phyloP scores from a whole-genome alignment of 2,329 filamentous ascomycete species.

The Ceratocystis cacaofunesta region DNA sequence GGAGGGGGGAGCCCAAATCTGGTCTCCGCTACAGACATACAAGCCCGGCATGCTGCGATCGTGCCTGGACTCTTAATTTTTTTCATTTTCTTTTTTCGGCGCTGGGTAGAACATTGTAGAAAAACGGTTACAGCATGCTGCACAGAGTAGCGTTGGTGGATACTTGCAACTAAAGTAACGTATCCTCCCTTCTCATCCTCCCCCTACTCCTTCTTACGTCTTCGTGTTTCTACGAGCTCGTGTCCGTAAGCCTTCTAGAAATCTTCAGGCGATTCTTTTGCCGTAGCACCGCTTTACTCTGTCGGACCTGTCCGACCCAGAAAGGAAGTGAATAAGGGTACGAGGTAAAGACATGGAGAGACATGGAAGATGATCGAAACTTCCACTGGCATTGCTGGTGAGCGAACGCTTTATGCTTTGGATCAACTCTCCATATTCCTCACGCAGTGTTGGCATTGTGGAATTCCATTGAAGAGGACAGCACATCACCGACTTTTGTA shows the following conservation, averaged over 20 bases:
- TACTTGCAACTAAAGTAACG: not conserved
- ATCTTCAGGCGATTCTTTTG: not conserved
- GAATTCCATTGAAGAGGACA: not conserved
- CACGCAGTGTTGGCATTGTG: not conserved
- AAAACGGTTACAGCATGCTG: not conserved
- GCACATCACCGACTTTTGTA: slow-evolving; percentile 1
- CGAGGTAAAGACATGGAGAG: not conserved
- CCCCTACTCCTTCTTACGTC: not conserved
- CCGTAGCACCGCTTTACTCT: not conserved
- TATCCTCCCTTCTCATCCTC: not conserved
- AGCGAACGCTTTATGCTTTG: not conserved
- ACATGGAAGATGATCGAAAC: not conserved
- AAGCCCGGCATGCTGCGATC: no score
- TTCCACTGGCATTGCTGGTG: not conserved
- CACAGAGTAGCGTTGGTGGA: not conserved
- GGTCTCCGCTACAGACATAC: no score
- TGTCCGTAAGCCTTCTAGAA: slow-evolving; percentile 2
- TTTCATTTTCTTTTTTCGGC: no score
- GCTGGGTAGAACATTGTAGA: no score
- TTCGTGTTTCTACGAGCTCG: not conserved
- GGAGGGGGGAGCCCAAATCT: not conserved
- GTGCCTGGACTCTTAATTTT: no score
- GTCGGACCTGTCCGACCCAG: not conserved
- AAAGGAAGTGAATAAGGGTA: not conserved
- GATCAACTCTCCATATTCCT: not conserved